phyloP scores from a whole-genome alignment of 129 eudicot genomes.

The Scalesia atractyloides region DNA sequence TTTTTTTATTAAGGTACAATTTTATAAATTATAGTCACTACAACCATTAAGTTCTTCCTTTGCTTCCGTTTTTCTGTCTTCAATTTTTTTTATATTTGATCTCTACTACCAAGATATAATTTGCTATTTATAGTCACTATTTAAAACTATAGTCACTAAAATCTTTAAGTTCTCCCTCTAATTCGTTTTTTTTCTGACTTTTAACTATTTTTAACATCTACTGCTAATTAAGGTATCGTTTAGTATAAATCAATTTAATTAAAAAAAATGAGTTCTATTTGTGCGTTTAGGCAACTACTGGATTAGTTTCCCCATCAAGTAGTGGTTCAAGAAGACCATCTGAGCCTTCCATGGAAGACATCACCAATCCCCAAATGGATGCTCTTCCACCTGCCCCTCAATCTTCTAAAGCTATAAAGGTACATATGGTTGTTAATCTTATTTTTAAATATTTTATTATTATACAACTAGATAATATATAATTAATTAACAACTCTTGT shows the following conservation, averaged over 20 bases:
- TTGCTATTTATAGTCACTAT: slow-evolving; percentile 11
- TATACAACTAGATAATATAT: slow-evolving; percentile 15
- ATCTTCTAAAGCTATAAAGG: slow-evolving; percentile 83
- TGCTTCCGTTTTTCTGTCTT: neutral
- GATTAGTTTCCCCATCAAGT: slow-evolving; percentile 71
- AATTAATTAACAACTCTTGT: slow-evolving; percentile 27
- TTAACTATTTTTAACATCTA: neutral
- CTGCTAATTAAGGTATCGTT: too few relatives aligned
- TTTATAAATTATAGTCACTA: slow-evolving; percentile 12
- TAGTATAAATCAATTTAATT: too few relatives aligned
- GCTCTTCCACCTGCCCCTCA: slow-evolving; percentile 53
- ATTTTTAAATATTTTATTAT: neutral
- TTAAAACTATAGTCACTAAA: slow-evolving; percentile 3
- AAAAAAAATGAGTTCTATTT: slow-evolving; percentile 9
- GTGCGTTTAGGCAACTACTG: slow-evolving; percentile 69
- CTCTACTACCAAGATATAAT: slow-evolving; percentile 40
- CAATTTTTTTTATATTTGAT: slow-evolving; percentile 3
- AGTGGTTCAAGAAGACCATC: slow-evolving; percentile 85
- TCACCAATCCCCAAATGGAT: slow-evolving; percentile 56
- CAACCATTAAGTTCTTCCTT: neutral
- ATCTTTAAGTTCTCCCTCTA: neutral
- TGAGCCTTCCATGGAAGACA: slow-evolving; percentile 77
- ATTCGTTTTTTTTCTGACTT: neutral
- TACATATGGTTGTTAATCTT: slow-evolving; percentile 13
- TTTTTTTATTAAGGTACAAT: slow-evolving; percentile 45